Percentiles rank a stretch among this genome's conserved stretches.
Conservation (phyloP, 345 rosid species). For the Hypericum androsaemum region DNA sequence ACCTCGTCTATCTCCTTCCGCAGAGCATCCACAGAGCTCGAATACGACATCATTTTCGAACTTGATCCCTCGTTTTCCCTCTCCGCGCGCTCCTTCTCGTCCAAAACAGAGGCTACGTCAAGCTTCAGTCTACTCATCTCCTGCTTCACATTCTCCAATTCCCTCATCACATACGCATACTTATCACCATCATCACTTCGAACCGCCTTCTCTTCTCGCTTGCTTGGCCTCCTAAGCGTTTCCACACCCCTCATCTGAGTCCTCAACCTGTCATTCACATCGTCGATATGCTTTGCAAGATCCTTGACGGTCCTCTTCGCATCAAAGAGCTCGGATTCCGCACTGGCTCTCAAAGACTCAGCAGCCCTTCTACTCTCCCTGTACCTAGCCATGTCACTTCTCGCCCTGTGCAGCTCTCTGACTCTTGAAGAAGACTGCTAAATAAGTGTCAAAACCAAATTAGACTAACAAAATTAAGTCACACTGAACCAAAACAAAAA, state of each 20-base stretch:
- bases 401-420: slow-evolving; percentile 53
- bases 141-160: slow-evolving; percentile 49
- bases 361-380: slow-evolving; percentile 44
- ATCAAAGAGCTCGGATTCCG: slow-evolving; percentile 42
- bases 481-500: neutral
- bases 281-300: slow-evolving; percentile 37
- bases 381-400: slow-evolving; percentile 33
- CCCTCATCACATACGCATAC: slow-evolving; percentile 36
- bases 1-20: slow-evolving; percentile 57
- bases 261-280: slow-evolving; percentile 28
- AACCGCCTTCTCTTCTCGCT: slow-evolving; percentile 12
- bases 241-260: slow-evolving; percentile 20
- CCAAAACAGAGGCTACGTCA: slow-evolving; percentile 46
- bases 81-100: slow-evolving; percentile 48
- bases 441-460: neutral
- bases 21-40: slow-evolving; percentile 30
- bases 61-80: slow-evolving; percentile 31
- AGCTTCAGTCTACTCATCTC: slow-evolving; percentile 70
- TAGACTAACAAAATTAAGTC: neutral
- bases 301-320: slow-evolving; percentile 37
- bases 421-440: slow-evolving; percentile 36
- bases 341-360: slow-evolving; percentile 32
- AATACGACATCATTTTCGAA: slow-evolving; percentile 19
- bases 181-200: slow-evolving; percentile 11
- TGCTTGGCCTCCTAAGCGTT: slow-evolving; percentile 17